Evolutionary conservation across 1,284 basidiomycete species (phyloP), one percentile per base, ranked within the genome.

Genomic region (Naganishia liquefaciens): DNA sequence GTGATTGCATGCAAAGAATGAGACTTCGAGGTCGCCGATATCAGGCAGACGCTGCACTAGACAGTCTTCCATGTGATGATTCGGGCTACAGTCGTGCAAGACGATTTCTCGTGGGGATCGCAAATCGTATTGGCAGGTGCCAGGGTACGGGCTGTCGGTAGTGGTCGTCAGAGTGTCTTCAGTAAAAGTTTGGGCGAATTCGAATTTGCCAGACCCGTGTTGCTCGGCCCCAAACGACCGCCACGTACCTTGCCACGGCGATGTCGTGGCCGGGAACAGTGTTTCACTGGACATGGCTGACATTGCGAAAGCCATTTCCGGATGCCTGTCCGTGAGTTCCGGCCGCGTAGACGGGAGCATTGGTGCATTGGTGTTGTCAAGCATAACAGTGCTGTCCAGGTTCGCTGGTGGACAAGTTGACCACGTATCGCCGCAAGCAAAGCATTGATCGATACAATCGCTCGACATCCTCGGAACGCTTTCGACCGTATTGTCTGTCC

Each of bases 141-240:
- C 44, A 21, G 44, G 44, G 44, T 46, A 46, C 19, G 44, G 44
- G 5, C 44, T 46, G 44, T 46, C 44, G 44, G 44, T 46, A 25
- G 44, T 37, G 33, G 7, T 9, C 13, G 33, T 3, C 33, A 37
- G 33, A 2, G 6, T 37, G 7, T 9, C 33, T 13, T 37, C 4
- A 10, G 33, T 37, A 13, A 37, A 37, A 13, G 4, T 46, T 46
- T 46, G 44, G n/a, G 44, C 44, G 17, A 46, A 46, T 17, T 11
- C 10, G 2, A 46, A 46, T 25, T 11, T 46, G 44, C 44, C 44
- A 46, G 25, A 46, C 44, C 44, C 44, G 44, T 46, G 13, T 19
- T 46, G 44, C 44, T 46, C 44, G 25, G 44, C 44, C 17, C 13
- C 44, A 17, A 46, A 46, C 17, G 44, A 46, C 19, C 44, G 44